Evolutionary conservation across 129 eudicot genomes (phyloP), one percentile per base, ranked within the genome.

Genomic region (Escallonia rubra): DNA sequence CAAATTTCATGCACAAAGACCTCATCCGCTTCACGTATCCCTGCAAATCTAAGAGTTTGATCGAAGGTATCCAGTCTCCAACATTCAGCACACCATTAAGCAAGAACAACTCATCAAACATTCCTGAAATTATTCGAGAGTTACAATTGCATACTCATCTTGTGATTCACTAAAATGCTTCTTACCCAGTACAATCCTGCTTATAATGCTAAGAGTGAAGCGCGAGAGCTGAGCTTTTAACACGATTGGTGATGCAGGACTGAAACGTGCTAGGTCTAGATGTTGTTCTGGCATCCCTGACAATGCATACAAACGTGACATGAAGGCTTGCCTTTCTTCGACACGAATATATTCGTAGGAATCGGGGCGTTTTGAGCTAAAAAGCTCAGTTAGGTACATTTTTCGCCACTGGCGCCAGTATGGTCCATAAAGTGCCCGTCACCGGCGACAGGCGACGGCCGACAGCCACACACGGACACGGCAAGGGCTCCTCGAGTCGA

Each of bases 341-440:
- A 51, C 55, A 5, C 61, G 79, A 48, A 74, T 74, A 10, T 23
- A 61, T 38, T 57, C 55, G 47, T 5, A 67, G 2, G 62, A 66
- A 4, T 66, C 59, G 43, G 69, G 70, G 3, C 13, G 54, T 38
- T 48, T 68, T 0, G 70, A 41, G 42, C 4, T 62, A n/a, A 76
- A 61, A 2, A 76, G 23, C 52, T 69, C 65, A 8, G 10, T 6
- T 1, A 76, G 64, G 65, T 63, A 76, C 2, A 69, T 69, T 6
- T 64, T 63, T 0, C 76, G 76, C 1, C 61, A 72, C 10, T 68
- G 71, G 16, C 76, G 54, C 72, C 72, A 76, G 41, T 64, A 39
- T 1, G 81, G 76, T 5, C 81, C 76, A 49, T 76, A 76, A 13
- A 76, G 81, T 0, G 76, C 69, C 71, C 75, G 70, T 7, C 63